Evolutionary conservation across 148 eudicot species (phyloP).

Genomic region (Rhododendron griersonianum): DNA sequence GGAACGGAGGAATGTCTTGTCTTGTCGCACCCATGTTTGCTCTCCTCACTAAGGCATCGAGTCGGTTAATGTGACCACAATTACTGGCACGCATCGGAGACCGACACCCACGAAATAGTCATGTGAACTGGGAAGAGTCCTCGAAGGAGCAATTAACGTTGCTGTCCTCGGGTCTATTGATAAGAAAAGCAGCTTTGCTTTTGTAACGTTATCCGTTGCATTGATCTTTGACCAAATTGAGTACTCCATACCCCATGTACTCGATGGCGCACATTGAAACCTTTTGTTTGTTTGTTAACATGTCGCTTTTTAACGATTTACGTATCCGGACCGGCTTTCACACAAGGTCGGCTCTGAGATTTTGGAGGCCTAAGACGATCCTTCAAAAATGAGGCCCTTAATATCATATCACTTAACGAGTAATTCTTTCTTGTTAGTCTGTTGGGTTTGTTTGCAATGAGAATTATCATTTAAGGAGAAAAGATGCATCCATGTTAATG

Average conservation of each 20-base stretch:
- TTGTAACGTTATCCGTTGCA: background rate
- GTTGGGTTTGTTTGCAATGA: too few relatives aligned
- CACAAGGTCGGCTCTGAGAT: too few relatives aligned
- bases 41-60: background rate
- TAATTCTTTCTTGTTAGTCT: too few relatives aligned
- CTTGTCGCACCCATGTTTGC: background rate
- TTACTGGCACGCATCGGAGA: background rate
- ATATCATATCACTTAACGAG: too few relatives aligned
- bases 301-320: background rate
- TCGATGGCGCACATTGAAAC: background rate
- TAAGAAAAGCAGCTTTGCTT: background rate
- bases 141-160: background rate
- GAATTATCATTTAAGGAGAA: too few relatives aligned
- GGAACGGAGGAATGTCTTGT: background rate
- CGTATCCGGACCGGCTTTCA: too few relatives aligned
- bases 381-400: too few relatives aligned
- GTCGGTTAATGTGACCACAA: background rate
- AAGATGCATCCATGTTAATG: too few relatives aligned
- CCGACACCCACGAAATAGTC: background rate
- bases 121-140: background rate
- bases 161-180: background rate
- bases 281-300: background rate
- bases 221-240: background rate
- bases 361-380: too few relatives aligned
- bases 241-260: background rate